Percentiles rank a stretch among this genome's conserved stretches.
Evolutionary conservation across 129 eudicot species (phyloP).

Genomic region (Smallanthus sonchifolius): DNA sequence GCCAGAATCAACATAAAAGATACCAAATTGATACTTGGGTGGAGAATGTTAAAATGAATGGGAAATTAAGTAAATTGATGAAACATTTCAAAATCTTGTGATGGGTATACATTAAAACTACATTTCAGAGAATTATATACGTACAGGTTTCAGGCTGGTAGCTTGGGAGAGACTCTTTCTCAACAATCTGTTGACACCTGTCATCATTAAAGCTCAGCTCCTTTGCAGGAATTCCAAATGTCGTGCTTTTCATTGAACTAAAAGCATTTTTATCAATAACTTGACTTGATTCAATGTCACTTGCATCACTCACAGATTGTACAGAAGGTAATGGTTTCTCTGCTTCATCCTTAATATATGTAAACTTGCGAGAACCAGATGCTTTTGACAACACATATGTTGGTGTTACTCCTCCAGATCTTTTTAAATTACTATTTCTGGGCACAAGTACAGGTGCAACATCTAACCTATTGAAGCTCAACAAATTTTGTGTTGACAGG

Average conservation of each 20-base stretch:
- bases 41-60: too few species aligned
- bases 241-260: slow-evolving; percentile 31
- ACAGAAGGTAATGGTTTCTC: slow-evolving; percentile 45
- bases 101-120: slow-evolving; percentile 1
- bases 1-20: too few species aligned
- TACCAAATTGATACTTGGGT: too few species aligned
- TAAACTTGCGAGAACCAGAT: slow-evolving; percentile 44
- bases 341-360: slow-evolving; percentile 48
- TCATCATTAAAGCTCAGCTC: slow-evolving; percentile 53
- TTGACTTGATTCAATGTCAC: slow-evolving; percentile 34
- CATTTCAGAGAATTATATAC: slow-evolving; percentile 13
- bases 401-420: slow-evolving; percentile 48
- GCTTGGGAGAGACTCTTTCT: slow-evolving; percentile 35
- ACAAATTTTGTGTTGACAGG: slow-evolving; percentile 45
- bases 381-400: slow-evolving; percentile 45
- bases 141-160: slow-evolving; percentile 53
- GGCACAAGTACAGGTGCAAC: slow-evolving; percentile 77
- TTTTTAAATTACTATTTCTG: slow-evolving; percentile 67
- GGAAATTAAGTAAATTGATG: not conserved
- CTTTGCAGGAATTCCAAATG: slow-evolving; percentile 31
- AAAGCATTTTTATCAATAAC: slow-evolving; percentile 36
- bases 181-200: slow-evolving; percentile 35
- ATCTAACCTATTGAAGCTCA: slow-evolving; percentile 56
- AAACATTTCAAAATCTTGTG: not conserved
- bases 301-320: slow-evolving; percentile 43